A percentile compares a stretch with the other conserved stretches of the same genome.
Evolutionary conservation across 2,329 filamentous ascomycete species (phyloP).

Genomic region (Penicillium janthinellum): DNA sequence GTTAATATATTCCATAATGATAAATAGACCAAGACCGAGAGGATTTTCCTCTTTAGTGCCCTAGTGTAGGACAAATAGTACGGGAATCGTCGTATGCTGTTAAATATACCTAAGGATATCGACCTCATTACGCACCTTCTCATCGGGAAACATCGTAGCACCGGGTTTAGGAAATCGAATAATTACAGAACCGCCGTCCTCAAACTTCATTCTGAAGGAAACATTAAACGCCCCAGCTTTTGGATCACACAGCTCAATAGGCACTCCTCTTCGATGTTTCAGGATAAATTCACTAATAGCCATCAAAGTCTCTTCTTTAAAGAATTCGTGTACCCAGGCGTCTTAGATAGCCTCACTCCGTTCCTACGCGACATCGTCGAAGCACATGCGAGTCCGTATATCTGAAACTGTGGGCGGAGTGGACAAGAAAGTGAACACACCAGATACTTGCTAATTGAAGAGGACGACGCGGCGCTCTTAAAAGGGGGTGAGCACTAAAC

Average conservation of each 20-base stretch:
- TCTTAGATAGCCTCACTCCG: slow-evolving; percentile 7
- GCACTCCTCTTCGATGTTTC: not conserved
- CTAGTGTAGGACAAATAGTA: slow-evolving; percentile 17
- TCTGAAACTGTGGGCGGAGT: not conserved
- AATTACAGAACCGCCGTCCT: slow-evolving; percentile 13
- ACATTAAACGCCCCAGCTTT: slow-evolving; percentile 20
- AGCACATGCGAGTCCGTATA: no score
- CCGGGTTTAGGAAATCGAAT: no score
- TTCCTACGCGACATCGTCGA: slow-evolving; percentile 8
- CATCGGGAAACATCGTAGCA: slow-evolving; percentile 33
- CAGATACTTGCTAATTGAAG: not conserved
- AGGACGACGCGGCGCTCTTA: not conserved
- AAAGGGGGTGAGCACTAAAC: not conserved
- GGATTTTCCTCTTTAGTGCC: slow-evolving; percentile 18
- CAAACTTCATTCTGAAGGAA: slow-evolving; percentile 24
- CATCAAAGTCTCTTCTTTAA: slow-evolving; percentile 2
- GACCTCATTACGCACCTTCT: slow-evolving; percentile 37
- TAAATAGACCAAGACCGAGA: slow-evolving; percentile 31
- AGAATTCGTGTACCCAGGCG: slow-evolving; percentile 4
- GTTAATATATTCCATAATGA: slow-evolving; percentile 36
- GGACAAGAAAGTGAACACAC: not conserved
- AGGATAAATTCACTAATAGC: slow-evolving; percentile 4
- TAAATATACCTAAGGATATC: slow-evolving; percentile 21
- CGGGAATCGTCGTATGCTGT: slow-evolving; percentile 21
- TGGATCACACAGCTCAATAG: not conserved